These are phyloP conservation scores for Puccinia horiana DNA, from an alignment of 1,284 basidiomycete genomes.

Conservation along the genomic window DNA sequence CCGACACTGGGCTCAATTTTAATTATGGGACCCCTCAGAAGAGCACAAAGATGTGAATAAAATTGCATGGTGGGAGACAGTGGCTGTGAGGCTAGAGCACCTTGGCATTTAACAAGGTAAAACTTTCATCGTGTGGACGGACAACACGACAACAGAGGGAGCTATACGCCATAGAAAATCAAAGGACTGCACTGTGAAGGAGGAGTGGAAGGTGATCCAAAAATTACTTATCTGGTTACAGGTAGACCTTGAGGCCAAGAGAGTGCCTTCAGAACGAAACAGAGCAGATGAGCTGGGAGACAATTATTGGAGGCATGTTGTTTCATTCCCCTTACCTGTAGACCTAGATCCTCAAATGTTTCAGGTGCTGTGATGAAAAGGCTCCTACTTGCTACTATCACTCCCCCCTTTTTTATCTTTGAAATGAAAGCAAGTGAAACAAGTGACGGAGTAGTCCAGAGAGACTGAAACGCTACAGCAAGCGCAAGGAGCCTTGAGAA, in stretches of 20 bases:
- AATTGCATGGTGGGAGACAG: background rate
- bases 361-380: too few species aligned
- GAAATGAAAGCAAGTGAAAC: too few species aligned
- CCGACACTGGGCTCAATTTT: background rate
- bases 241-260: background rate
- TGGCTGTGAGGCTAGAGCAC: background rate
- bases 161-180: too few species aligned
- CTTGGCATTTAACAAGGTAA: background rate
- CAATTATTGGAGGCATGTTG: background rate
- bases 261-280: background rate
- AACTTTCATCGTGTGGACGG: background rate
- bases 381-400: too few species aligned
- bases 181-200: background rate
- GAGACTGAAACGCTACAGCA: too few species aligned
- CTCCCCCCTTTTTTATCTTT: too few species aligned
- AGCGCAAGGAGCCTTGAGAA: too few species aligned
- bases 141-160: constrained; percentile 12
- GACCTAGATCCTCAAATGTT: background rate
- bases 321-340: background rate
- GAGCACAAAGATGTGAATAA: too few species aligned
- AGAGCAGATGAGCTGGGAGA: background rate
- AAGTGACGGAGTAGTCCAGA: too few species aligned
- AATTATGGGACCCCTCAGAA: background rate
- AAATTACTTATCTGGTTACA: background rate
- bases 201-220: constrained; percentile 15